Evolutionary conservation across 2,329 filamentous ascomycete species (phyloP), one percentile per base, ranked within the genome.

Genomic region (Anisogramma anomala): DNA sequence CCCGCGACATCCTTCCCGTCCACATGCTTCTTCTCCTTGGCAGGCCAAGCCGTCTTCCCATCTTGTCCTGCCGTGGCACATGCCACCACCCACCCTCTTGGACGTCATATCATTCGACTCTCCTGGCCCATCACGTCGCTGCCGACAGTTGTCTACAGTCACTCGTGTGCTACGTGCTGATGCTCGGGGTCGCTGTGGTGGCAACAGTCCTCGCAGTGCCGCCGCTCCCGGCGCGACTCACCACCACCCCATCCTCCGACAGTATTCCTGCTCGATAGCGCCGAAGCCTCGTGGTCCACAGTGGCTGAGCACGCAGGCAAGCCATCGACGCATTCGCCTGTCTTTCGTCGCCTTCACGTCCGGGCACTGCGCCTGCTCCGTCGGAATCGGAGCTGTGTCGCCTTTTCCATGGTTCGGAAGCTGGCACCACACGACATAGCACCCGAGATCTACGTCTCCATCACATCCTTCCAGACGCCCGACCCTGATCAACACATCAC

Each of bases 21-120:
- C 36, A 13, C 41, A 28, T 36, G 38, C 38, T 34, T 41, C 42
- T 36, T 28, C 15, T 34, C 44, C 46, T 48, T 48, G 46, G 46
- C 46, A 48, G 39, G 48, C 43, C 42, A 43, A 45, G 36, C 27
- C 32, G 22, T 39, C 50, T 52, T 13, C 27, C 45, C 47, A 48
- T 47, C 49, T 45, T 44, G 43, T 48, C 48, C 37, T 46, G 53
- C 53, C 54, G 56, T 57, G 54, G 54, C 54, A 55, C 51, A 55
- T 55, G 54, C 54, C 54, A 53, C 43, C 46, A 46, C 43, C 41
- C 37, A 31, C 22, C 28, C 7, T 30, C 18, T 27, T 28, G 10
- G 10, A 20, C 31, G 3, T 15, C 31, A 30, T 30, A 40, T 25
- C 27, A 40, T 31, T 18, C 23, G 27, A 33, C 22, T 6, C 20